phyloP scores from a whole-genome alignment of 371 early-diverging fungal genomes.

The Mortierella sp. region DNA sequence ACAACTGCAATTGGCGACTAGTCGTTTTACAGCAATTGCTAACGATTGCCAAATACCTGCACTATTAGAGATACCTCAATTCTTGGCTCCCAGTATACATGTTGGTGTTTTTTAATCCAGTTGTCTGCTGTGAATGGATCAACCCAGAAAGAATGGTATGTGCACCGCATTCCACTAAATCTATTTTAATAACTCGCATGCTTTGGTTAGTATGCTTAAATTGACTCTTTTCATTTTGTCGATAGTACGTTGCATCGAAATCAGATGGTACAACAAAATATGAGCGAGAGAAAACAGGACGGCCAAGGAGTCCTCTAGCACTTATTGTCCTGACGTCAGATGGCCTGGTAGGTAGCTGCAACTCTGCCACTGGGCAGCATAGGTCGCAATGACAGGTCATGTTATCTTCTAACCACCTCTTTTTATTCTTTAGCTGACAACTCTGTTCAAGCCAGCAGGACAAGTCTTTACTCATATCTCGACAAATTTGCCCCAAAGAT shows the following conservation, averaged over 20 bases:
- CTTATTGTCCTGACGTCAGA: constrained; percentile 44
- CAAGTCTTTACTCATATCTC: constrained; percentile 41
- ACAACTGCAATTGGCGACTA: neutral
- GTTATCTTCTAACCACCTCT: neutral
- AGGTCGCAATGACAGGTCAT: neutral
- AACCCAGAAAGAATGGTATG: constrained; percentile 52
- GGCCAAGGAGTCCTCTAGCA: constrained; percentile 35
- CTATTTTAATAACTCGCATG: neutral
- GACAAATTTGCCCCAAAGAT: constrained; percentile 32
- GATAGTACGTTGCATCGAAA: constrained; percentile 47
- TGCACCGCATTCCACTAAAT: neutral
- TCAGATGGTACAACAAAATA: constrained; percentile 32
- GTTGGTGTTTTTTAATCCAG: constrained; percentile 37
- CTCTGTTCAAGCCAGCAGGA: constrained; percentile 39
- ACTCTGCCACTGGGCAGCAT: neutral
- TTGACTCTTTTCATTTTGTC: neutral
- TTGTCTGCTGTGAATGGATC: constrained; percentile 56
- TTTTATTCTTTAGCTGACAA: constrained; percentile 21
- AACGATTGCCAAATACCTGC: neutral
- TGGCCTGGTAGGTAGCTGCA: constrained; percentile 25
- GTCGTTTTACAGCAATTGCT: neutral
- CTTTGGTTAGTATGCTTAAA: neutral
- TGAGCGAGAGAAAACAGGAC: constrained; percentile 41
- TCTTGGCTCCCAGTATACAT: constrained; percentile 51
- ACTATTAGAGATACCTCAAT: constrained; percentile 45